Evolutionary conservation across 768 basidiomycete genomes (phyloP).

Genomic region (Psilocybe subaeruginosa): DNA sequence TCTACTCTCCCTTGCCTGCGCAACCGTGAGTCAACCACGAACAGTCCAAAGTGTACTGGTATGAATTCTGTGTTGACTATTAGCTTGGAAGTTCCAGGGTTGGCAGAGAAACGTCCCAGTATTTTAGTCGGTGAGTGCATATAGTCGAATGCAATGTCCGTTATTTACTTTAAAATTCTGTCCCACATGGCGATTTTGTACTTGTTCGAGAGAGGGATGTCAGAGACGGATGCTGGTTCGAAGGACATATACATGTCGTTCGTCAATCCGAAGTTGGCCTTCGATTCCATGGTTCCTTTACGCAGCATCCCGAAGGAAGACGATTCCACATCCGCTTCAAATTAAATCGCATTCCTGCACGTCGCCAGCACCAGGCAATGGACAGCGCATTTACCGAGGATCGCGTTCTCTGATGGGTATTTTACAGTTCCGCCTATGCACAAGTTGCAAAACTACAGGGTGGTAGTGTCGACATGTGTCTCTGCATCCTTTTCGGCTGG

Average conservation of each 20-base stretch:
- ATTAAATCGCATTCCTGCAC: constrained; percentile 56
- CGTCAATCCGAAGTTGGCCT: constrained; percentile 53
- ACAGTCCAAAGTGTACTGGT: neutral
- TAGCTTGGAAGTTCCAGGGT: constrained; percentile 25
- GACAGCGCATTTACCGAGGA: constrained; percentile 44
- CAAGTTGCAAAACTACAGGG: constrained; percentile 35
- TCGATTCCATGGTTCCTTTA: constrained; percentile 35
- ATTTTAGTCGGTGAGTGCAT: too few species aligned
- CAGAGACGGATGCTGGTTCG: constrained; percentile 50
- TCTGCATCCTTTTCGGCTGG: constrained; percentile 60
- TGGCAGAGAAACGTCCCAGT: too few species aligned
- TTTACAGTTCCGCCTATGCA: too few species aligned
- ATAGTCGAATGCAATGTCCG: constrained; percentile 42
- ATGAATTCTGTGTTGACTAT: too few species aligned
- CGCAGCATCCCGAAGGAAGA: too few species aligned
- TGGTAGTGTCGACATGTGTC: constrained; percentile 68
- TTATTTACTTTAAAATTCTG: neutral
- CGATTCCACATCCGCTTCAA: constrained; percentile 19
- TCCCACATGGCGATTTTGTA: constrained; percentile 51
- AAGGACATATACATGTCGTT: constrained; percentile 60
- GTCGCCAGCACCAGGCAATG: constrained; percentile 64
- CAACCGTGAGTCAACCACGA: constrained; percentile 27
- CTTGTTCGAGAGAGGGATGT: constrained; percentile 47
- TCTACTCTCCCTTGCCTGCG: too few species aligned
- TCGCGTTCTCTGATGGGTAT: constrained; percentile 45